Evolutionary conservation across 139 green algal species (phyloP).

Genomic region (Micromonas commoda): DNA sequence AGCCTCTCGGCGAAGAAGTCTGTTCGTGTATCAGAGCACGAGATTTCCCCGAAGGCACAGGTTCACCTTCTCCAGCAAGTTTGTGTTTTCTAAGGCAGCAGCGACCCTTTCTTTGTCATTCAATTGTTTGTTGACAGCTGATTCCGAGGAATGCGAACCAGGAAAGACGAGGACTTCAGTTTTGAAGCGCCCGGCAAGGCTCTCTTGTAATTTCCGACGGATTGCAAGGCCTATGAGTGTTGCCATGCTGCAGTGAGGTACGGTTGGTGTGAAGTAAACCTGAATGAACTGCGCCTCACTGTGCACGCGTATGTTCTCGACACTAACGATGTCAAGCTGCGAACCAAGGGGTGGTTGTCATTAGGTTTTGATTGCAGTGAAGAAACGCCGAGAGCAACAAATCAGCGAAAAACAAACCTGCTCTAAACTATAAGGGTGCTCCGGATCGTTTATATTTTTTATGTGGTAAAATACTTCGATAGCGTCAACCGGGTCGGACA

Average conservation of each 20-base stretch:
- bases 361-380: neutral
- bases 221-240: constrained; percentile 96
- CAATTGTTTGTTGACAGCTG: constrained; percentile 95
- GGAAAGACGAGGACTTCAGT: constrained; percentile 26
- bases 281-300: constrained; percentile 20
- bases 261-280: constrained; percentile 48
- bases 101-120: constrained; percentile 96
- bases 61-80: constrained; percentile 86
- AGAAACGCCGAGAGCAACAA: neutral
- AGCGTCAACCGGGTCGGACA: constrained; percentile 16
- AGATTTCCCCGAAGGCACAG: constrained; percentile 53
- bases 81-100: constrained; percentile 92
- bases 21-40: neutral
- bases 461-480: constrained; percentile 41
- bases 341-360: neutral
- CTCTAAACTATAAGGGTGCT: constrained; percentile 96
- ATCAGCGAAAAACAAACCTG: constrained; percentile 18
- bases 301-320: constrained; percentile 39
- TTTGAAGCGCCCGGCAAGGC: constrained; percentile 85
- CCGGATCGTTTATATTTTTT: constrained; percentile 87
- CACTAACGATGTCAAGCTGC: constrained; percentile 57
- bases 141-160: neutral
- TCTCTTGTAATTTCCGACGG: constrained; percentile 80
- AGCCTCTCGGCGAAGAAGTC: neutral
- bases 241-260: constrained; percentile 94